A percentile compares a stretch with the other conserved stretches of the same genome.
Evolutionary conservation across 2,329 filamentous ascomycete species (phyloP).

Genomic region (Magnaporthiopsis poae): DNA sequence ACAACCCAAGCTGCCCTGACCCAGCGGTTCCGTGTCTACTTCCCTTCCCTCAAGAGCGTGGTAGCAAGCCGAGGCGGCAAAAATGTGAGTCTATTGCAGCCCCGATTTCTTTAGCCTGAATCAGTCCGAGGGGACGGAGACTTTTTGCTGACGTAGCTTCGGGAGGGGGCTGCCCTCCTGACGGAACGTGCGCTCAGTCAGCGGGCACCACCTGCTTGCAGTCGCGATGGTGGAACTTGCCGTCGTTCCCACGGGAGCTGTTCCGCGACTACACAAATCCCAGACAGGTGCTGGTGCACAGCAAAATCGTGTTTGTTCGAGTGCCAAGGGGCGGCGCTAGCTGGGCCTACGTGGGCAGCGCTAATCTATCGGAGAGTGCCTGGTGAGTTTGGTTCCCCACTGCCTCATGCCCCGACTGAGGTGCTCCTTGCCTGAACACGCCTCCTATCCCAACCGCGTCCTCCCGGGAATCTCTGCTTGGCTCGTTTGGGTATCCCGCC

Average conservation of each 20-base stretch:
- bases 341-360: conserved; percentile 83
- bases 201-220: conserved; percentile 80
- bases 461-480: no score
- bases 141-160: no score
- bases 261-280: conserved; percentile 68
- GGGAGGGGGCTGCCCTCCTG: neutral
- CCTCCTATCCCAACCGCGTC: no score
- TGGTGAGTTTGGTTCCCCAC: conserved; percentile 49
- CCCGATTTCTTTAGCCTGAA: neutral
- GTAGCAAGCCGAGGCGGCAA: conserved; percentile 52
- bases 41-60: conserved; percentile 66
- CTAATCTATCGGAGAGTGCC: conserved; percentile 85
- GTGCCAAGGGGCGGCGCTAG: conserved; percentile 9
- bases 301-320: conserved; percentile 58
- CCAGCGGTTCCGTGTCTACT: conserved; percentile 63
- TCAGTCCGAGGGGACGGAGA: no score
- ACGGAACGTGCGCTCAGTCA: conserved; percentile 28
- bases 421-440: no score
- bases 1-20: conserved; percentile 20
- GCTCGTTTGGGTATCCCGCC: no score
- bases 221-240: conserved; percentile 58
- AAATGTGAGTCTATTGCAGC: conserved; percentile 33
- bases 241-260: conserved; percentile 60
- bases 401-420: no score
- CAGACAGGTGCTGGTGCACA: conserved; percentile 70